Evolutionary conservation across 2,329 filamentous ascomycete genomes (phyloP).

Genomic region (Alternaria infectoria): DNA sequence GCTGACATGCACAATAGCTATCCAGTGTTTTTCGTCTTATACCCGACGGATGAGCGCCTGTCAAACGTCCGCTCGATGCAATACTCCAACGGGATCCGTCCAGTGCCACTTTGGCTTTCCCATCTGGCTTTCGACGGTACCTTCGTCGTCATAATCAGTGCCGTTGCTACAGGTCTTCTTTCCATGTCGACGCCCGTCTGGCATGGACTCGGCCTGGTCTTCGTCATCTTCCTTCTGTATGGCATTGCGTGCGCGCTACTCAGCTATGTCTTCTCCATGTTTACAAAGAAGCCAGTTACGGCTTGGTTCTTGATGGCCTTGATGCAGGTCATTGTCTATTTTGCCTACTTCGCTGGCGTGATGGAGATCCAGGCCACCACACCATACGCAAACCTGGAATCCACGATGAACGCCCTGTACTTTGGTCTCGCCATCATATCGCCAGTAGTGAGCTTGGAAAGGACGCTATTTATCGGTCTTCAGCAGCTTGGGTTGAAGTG

Average conservation of each 20-base stretch:
- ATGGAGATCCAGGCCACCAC: slow-evolving; percentile 27
- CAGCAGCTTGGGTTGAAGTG: slow-evolving; percentile 87
- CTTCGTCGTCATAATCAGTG: slow-evolving; percentile 71
- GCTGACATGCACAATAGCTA: slow-evolving; percentile 71
- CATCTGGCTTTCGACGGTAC: slow-evolving; percentile 82
- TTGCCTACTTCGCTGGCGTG: slow-evolving; percentile 50
- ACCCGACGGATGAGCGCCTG: slow-evolving; percentile 83
- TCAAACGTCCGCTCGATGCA: slow-evolving; percentile 82
- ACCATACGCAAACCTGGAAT: slow-evolving; percentile 25
- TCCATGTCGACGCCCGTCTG: slow-evolving; percentile 57
- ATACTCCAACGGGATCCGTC: slow-evolving; percentile 88
- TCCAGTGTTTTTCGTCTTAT: slow-evolving; percentile 86
- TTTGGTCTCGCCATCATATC: slow-evolving; percentile 33
- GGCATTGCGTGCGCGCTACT: slow-evolving; percentile 75
- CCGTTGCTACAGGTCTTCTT: slow-evolving; percentile 60
- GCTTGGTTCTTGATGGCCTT: slow-evolving; percentile 82
- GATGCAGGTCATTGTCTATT: slow-evolving; percentile 62
- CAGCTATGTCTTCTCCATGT: slow-evolving; percentile 81
- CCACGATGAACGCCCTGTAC: slow-evolving; percentile 25
- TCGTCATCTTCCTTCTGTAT: slow-evolving; percentile 80
- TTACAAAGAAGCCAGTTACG: slow-evolving; percentile 77
- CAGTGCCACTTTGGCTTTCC: slow-evolving; percentile 82
- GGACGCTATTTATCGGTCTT: slow-evolving; percentile 76
- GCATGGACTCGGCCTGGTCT: slow-evolving; percentile 82
- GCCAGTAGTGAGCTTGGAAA: slow-evolving; percentile 53